Base-by-base conservation (phyloP, 2,329 filamentous ascomycete species). In the Fusarium coffeatum region DNA sequence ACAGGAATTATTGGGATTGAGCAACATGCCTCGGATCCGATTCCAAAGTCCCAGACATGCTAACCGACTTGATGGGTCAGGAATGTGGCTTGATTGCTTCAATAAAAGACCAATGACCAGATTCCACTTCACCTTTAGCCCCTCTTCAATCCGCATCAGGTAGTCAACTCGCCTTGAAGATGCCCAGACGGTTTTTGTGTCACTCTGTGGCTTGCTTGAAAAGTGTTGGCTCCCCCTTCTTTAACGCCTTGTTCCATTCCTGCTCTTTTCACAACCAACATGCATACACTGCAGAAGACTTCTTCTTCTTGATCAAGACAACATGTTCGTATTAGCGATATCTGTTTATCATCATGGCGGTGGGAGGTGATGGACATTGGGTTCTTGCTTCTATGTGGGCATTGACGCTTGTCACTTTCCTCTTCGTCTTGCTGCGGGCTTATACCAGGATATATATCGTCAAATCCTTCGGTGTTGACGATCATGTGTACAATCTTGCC, bases 381-480 rank as follows among this genome's bases (percentile, higher is more conserved):
- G 59, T 58, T 22, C 32, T 74, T 7, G 58, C 62, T 30, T 72
- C 78, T 56, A 78, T 78, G 65, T 78, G 77, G 77, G 42, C 66
- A 15, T 30, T 78, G 48, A 72, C 72, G 3, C 55, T 27, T 3
- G 40, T 77, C 12, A 63, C 71, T 20, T 49, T 78, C 6, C 22
- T 74, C 28, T 78, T 82, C 50, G 77, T 81, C 9, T 47, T 64
- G 11, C 74, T 81, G 1, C 78, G 80, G 5, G 69, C 79, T 2
- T 83, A 82, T 54, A 82, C 80, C 2, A 77, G 81, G 41, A 20
- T 77, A 4, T 58, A 72, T 23, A 56, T 78, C 10, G 67, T 82
- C 13, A 69, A 70, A 2, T 72, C 72, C 0, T 76, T 76, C 18
- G 80, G 79, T 4, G 42, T 78, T 3, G 80, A 82, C 37, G 76